Evolutionary conservation across 2,329 filamentous ascomycete species (phyloP).

Genomic region (Beauveria brongniartii): DNA sequence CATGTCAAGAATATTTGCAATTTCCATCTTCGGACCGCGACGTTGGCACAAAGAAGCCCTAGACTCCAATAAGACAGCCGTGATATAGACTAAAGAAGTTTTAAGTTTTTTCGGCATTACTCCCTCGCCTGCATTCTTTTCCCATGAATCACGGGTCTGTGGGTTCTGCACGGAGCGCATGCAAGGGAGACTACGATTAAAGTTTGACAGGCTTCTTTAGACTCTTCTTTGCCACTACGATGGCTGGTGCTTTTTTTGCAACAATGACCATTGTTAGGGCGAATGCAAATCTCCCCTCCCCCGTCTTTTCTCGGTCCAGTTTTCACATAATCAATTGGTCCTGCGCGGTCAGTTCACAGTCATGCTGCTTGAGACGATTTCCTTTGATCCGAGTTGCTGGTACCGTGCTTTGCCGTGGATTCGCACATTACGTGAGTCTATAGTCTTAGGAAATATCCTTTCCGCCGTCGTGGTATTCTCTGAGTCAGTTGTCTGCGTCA

Average conservation of each 20-base stretch:
- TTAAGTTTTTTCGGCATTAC: too few relatives aligned
- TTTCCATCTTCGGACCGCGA: too few relatives aligned
- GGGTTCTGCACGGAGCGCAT: conserved; percentile 1
- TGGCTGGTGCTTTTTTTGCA: background rate
- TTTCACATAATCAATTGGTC: background rate
- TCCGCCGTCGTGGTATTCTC: background rate
- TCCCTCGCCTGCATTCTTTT: too few relatives aligned
- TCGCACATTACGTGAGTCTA: background rate
- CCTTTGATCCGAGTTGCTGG: background rate
- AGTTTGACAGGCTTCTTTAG: background rate
- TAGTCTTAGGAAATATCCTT: background rate
- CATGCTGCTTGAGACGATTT: background rate
- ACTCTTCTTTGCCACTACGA: background rate
- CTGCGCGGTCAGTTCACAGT: background rate
- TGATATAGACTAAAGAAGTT: too few relatives aligned
- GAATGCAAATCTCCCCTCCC: background rate
- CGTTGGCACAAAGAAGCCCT: too few relatives aligned
- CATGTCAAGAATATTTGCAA: background rate
- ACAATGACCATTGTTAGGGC: background rate
- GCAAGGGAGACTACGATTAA: background rate
- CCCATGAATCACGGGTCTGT: background rate
- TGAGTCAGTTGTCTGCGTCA: background rate
- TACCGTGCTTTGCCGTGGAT: background rate
- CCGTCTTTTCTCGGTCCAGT: background rate
- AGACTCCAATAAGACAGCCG: too few relatives aligned